Conservation (phyloP, 345 rosid genomes). For the Moricandia arvensis region DNA sequence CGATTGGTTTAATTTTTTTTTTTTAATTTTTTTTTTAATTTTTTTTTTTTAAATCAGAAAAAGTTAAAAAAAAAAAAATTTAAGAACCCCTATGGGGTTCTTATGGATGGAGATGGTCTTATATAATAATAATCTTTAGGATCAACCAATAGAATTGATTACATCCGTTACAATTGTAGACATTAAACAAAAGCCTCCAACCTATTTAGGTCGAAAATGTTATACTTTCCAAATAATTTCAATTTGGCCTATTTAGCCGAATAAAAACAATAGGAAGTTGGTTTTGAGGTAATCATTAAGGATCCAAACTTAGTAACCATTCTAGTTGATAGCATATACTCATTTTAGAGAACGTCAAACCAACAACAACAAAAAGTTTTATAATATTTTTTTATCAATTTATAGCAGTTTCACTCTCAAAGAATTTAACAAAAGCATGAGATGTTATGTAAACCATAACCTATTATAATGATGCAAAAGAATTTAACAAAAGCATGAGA, state of each 20-base stretch:
- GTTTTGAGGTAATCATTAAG: neutral
- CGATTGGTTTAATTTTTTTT: no score
- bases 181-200: constrained; percentile 12
- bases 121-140: neutral
- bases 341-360: neutral
- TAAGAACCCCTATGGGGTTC: no score
- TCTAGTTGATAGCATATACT: neutral
- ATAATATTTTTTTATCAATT: neutral
- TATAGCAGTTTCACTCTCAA: neutral
- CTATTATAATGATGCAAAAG: neutral
- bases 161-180: constrained; percentile 10
- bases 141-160: constrained; percentile 6
- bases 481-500: no score
- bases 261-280: neutral
- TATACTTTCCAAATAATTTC: constrained; percentile 19
- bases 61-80: no score
- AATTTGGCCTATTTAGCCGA: constrained; percentile 19
- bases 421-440: neutral
- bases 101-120: no score
- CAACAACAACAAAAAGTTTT: neutral
- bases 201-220: constrained; percentile 18
- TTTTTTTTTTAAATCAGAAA: no score
- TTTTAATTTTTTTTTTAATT: no score
- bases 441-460: neutral
- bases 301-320: constrained; percentile 12